Percentiles rank a stretch among this genome's conserved stretches.
phyloP scores from a whole-genome alignment of 768 basidiomycete genomes.

The Mycena kentingensis region DNA sequence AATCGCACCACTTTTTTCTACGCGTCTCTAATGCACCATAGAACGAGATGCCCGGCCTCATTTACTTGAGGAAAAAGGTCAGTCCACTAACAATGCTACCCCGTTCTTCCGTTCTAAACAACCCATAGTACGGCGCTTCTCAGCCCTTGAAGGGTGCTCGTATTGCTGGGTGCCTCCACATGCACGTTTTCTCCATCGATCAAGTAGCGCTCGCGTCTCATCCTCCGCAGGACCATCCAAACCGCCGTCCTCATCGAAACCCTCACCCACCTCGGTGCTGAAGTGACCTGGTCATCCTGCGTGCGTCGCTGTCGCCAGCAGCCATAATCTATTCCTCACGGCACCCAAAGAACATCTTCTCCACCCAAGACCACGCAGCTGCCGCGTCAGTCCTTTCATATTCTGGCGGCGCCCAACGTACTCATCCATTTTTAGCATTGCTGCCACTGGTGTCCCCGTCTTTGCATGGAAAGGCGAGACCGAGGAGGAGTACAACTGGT shows the following conservation, averaged over 20 bases:
- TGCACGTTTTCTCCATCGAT: constrained; percentile 51
- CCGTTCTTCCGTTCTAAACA: constrained; percentile 20
- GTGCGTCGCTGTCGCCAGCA: constrained; percentile 49
- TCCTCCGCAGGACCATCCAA: constrained; percentile 83
- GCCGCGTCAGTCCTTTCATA: constrained; percentile 67
- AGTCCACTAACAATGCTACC: constrained; percentile 10
- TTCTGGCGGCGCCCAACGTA: constrained; percentile 1
- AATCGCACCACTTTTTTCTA: constrained; percentile 15
- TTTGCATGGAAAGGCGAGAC: constrained; percentile 99
- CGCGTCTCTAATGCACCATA: constrained; percentile 32
- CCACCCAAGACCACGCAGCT: constrained; percentile 99
- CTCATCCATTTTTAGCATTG: constrained; percentile 59
- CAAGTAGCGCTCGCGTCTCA: constrained; percentile 4
- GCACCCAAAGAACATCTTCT: constrained; percentile 87
- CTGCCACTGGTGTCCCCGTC: constrained; percentile 97
- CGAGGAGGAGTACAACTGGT: constrained; percentile 98
- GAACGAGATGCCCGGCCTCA: constrained; percentile 96
- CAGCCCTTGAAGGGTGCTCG: constrained; percentile 94
- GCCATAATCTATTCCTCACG: neutral
- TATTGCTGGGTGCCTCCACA: constrained; percentile 97
- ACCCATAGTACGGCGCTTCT: constrained; percentile 63
- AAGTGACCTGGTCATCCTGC: constrained; percentile 98
- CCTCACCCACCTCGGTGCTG: constrained; percentile 89
- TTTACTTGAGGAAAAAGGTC: constrained; percentile 90
- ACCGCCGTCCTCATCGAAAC: constrained; percentile 99